A percentile compares a stretch with the other conserved stretches of the same genome.
phyloP scores from a whole-genome alignment of 2,329 filamentous ascomycete species.

The Claviceps cyperi region DNA sequence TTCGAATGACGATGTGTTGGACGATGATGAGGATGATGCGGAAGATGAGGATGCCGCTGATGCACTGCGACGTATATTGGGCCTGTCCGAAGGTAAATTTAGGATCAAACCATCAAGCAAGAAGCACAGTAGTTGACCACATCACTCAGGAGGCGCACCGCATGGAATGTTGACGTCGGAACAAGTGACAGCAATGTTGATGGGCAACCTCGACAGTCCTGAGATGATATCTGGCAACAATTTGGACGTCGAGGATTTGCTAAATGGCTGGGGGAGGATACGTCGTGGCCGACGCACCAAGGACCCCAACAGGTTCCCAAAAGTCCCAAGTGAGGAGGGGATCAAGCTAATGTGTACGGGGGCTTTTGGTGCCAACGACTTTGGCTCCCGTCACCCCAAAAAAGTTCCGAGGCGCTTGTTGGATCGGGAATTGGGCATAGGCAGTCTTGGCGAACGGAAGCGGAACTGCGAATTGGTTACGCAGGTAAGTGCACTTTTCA shows the following conservation, averaged over 20 bases:
- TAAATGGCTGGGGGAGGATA: conserved; percentile 28
- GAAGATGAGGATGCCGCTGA: conserved; percentile 9
- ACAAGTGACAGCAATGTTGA: conserved; percentile 26
- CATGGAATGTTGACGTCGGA: conserved; percentile 18
- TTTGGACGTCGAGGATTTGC: conserved; percentile 21
- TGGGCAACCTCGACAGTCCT: conserved; percentile 22
- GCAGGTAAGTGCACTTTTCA: conserved; percentile 33
- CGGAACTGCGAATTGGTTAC: conserved; percentile 52
- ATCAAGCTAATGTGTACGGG: conserved; percentile 69
- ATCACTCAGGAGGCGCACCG: conserved; percentile 11
- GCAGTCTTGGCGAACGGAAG: conserved; percentile 41
- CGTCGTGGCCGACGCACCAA: conserved; percentile 25
- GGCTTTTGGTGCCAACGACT: conserved; percentile 57
- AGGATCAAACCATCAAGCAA: not conserved
- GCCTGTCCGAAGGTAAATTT: conserved; percentile 17
- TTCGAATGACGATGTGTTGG: conserved; percentile 9
- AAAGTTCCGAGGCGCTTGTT: conserved; percentile 58
- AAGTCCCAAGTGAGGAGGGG: conserved; percentile 68
- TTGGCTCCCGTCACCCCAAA: conserved; percentile 37
- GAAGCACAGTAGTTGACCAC: too few relatives aligned
- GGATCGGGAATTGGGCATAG: conserved; percentile 68
- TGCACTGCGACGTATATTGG: conserved; percentile 22
- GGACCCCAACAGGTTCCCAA: conserved; percentile 56
- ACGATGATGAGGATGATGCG: conserved; percentile 8
- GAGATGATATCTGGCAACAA: conserved; percentile 22